Base-by-base conservation (phyloP, 208 protist genomes). In the Acanthamoeba triangularis region DNA sequence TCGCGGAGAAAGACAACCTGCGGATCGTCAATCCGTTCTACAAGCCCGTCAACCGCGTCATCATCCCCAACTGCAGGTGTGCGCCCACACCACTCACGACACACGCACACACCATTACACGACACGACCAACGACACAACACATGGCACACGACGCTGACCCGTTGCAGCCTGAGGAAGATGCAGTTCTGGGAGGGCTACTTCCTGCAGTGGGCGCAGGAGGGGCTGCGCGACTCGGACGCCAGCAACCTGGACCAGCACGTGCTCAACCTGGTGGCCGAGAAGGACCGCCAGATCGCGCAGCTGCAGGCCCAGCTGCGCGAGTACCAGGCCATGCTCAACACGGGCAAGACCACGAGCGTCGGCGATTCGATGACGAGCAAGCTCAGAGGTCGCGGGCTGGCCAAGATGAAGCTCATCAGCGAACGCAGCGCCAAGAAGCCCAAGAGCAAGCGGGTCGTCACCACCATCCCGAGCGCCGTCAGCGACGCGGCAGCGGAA, bases 161-260 rank as follows among this genome's bases (percentile, higher is more conserved):
- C 69, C 23, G 2, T 23, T 82, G 37, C 11, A 88, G 80, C 11
- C n/a, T 93, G 61, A 7, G 87, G 25, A 93, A 76, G 35, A 67
- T 93, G 87, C 87, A 76, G 59, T 76, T 93, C 61, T 93, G 87
- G 87, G 61, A 93, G 61, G 54, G 61, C n/a, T 93, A 93, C 63
- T 93, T 76, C 61, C 44, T 93, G 35, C 54, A 76, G 44, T 67
- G 87, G 87, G 59, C 47, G 3, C 30, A 93, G 20, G 87, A 76
- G 37, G 63, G 87, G 5, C 3, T 76, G 4, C 59, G 54, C 59
- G 61, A 76, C 35, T 49, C 63, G 14, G 63, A 93, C 59, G 23
- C n/a, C 54, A 67, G 16, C 35, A 65, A 65, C 7, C 44, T 93
- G 5, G 87, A 93, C 23, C 54, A 67, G 11, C 28, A 56, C 59